phyloP scores from a whole-genome alignment of 2,329 filamentous ascomycete genomes.

The Fusarium sp. region DNA sequence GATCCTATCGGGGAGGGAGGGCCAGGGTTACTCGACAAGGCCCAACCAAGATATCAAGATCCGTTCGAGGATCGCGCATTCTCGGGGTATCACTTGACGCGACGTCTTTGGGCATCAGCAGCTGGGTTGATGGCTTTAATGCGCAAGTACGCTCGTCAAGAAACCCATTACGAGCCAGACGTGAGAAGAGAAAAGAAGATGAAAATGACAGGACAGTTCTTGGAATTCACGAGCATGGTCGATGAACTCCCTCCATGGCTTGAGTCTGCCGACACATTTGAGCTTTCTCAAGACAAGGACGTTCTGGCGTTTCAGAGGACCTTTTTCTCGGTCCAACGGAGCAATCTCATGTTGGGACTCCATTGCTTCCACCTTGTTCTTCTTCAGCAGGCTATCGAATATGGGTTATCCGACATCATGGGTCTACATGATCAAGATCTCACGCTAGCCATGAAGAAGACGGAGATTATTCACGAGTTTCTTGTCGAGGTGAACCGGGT shows the following conservation, averaged over 20 bases:
- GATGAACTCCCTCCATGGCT: not conserved
- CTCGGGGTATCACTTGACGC: not conserved
- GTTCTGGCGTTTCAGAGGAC: not conserved
- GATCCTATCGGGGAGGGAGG: not conserved
- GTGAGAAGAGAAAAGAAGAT: not conserved
- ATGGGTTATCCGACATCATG: not conserved
- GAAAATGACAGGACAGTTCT: not conserved
- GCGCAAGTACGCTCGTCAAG: not conserved
- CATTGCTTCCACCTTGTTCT: not conserved
- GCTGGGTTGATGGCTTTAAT: not conserved
- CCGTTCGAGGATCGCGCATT: not conserved
- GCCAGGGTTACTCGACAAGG: not conserved
- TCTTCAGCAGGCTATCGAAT: not conserved
- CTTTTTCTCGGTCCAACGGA: not conserved
- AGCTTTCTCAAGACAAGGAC: not conserved
- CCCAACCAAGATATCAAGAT: not conserved
- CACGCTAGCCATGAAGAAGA: not conserved
- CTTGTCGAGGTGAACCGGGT: not conserved
- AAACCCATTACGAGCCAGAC: not conserved
- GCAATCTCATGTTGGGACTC: not conserved
- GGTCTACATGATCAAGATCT: not conserved
- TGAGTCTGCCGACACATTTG: not conserved
- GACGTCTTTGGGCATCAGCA: not conserved
- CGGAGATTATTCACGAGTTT: not conserved
- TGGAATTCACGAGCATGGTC: not conserved